Evolutionary conservation across 345 rosid genomes (phyloP), one percentile per base, ranked within the genome.

Genomic region (Lumnitzera littorea): DNA sequence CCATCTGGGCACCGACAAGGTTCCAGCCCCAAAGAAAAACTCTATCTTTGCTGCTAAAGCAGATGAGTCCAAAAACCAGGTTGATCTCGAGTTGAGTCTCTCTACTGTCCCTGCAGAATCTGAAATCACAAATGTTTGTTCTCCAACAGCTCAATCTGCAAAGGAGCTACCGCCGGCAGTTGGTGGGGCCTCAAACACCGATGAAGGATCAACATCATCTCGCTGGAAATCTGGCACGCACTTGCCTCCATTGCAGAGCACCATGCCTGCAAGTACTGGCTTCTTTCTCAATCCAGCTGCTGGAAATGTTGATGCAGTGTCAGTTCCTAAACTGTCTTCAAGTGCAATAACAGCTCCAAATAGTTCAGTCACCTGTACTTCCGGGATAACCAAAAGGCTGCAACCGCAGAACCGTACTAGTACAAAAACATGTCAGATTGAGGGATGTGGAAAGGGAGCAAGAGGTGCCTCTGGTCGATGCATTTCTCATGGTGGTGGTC

Each of bases 381-480:
- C 95, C 73, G 89, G 89, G 87, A 73, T 83, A 67, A 71, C 87
- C 66, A 84, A 61, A 52, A 84, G 62, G 78, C 95, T 68, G 58
- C 84, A 68, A 68, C 74, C 74, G 65, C 87, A 78, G 61, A 82
- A 76, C 47, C 84, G 87, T 61, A 70, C 63, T 68, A 76, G 76
- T 73, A 80, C 87, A 55, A 95, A 86, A 76, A 72, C 65, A 57
- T 95, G 99, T 71, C 94, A 81, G 78, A 69, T 91, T 23, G 96
- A 91, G 70, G 98, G 99, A 58, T 95, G 99, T 76, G 91, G 81
- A 55, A 91, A 91, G 76, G 95, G 99, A 56, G 99, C 99, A 53
- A 88, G 99, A 81, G 97, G 99, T 62, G 96, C 99, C 56, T 88
- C 99, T 43, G 98, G 98, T 46, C 95, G 82, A 56, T 95, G 99